Evolutionary conservation across 768 basidiomycete genomes (phyloP), one percentile per base, ranked within the genome.

Genomic region (Sistotremastrum niveocremeum): DNA sequence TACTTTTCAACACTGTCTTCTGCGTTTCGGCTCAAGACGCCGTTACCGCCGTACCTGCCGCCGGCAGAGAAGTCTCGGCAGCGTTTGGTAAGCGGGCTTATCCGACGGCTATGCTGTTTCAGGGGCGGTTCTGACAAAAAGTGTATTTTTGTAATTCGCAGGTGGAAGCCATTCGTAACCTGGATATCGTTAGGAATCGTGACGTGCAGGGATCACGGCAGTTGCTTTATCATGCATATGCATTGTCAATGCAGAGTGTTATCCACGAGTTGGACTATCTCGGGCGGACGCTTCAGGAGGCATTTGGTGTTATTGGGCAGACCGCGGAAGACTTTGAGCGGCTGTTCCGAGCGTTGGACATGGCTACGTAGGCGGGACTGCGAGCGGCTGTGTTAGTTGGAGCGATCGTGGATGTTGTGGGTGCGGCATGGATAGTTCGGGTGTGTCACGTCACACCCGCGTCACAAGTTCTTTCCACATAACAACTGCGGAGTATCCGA

Each of bases 21-120:
- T 2, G 81, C 83, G 1, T 86, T 93, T 60, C 69, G 78, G 11
- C 68, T 88, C 37, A 94, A 94, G 57, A 79, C 88, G 4, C 95
- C 95, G 2, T 67, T 99, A n/a, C 91, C 95, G 0, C 90, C 95
- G 0, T 97, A 91, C 60, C 74, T 99, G 1, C 95, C 95, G 3
- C 93, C 93, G 0, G 94, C 85, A 0, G 91, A 94, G 58, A 73
- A 79, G 52, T 76, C 89, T 1, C 76, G 94, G 43, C 74, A 81
- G 45, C 74, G 78, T 6, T 65, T 99, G 60, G 90, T 85, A 58
- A 41, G 73, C 20, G 7, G 41, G 11, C 36, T 6, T 48, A 5
- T 31, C 29, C 4, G 8, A 7, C 20, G n/a, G 32, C 36, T 41
- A n/a, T 37, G 28, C n/a, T 44, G 28, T 1, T 34, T 33, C 30